Conservation (phyloP, 2,329 filamentous ascomycete genomes). For the Knufia fluminis region DNA sequence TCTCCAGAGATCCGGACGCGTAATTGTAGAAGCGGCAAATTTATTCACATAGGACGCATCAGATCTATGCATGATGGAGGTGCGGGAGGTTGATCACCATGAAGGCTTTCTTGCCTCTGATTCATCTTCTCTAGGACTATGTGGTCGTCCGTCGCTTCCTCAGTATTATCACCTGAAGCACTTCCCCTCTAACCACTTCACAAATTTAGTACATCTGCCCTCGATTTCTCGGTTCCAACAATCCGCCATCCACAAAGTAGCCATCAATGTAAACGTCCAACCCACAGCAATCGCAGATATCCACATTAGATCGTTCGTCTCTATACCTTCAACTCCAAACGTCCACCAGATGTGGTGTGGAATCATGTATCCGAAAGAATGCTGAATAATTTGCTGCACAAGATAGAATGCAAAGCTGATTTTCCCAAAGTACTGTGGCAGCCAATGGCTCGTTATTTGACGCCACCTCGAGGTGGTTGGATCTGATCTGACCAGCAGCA, state of each 20-base stretch:
- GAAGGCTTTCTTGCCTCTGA: no score
- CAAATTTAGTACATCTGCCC: conserved; percentile 17
- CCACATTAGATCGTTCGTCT: conserved; percentile 28
- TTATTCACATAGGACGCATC: no score
- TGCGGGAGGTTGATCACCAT: no score
- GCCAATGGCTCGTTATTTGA: conserved; percentile 31
- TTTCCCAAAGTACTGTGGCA: conserved; percentile 39
- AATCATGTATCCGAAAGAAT: conserved; percentile 35
- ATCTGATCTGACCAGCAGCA: conserved; percentile 35
- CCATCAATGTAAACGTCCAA: conserved; percentile 32
- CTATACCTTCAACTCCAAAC: conserved; percentile 30
- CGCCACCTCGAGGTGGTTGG: conserved; percentile 28
- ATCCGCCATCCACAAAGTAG: conserved; percentile 48
- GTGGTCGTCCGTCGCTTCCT: no score
- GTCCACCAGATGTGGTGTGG: conserved; percentile 26
- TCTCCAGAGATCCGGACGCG: no score
- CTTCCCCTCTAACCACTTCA: conserved; percentile 19
- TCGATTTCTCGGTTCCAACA: conserved; percentile 32
- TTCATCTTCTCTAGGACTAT: no score
- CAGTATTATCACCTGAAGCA: conserved; percentile 16
- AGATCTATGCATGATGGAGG: no score
- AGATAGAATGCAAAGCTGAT: conserved; percentile 42
- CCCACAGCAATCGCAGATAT: conserved; percentile 32
- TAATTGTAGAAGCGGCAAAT: no score
- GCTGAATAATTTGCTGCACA: conserved; percentile 38